Percentiles rank a stretch among this genome's conserved stretches.
These are phyloP conservation scores for Cnidoscolus chayamansa DNA, from an alignment of 441 rosid species.

Conservation along the genomic window DNA sequence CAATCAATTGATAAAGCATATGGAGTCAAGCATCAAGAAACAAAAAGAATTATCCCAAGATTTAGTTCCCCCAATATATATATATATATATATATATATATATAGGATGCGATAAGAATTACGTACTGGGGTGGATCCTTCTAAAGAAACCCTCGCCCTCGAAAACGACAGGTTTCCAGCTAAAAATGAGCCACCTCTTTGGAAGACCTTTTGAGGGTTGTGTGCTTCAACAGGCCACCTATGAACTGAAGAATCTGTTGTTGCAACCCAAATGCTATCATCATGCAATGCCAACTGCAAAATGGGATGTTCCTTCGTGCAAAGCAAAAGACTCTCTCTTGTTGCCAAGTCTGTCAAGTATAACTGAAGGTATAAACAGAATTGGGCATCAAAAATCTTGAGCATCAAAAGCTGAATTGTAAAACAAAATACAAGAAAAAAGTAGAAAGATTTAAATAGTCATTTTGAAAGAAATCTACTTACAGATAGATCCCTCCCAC, in stretches of 20 bases:
- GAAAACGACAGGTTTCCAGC: slow-evolving; percentile 98
- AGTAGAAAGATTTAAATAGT: background rate
- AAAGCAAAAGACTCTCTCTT: slow-evolving; percentile 91
- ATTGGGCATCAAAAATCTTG: slow-evolving; percentile 19
- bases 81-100: background rate
- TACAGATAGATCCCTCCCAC: slow-evolving; percentile 97
- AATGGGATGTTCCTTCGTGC: slow-evolving; percentile 87
- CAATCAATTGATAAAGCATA: background rate
- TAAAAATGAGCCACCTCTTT: slow-evolving; percentile 88
- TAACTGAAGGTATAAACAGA: slow-evolving; percentile 48
- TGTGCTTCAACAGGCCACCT: slow-evolving; percentile 94
- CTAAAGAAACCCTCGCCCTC: slow-evolving; percentile 95
- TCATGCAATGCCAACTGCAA: slow-evolving; percentile 87
- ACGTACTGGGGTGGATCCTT: slow-evolving; percentile 93
- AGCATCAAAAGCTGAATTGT: slow-evolving; percentile 7
- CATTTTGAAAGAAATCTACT: slow-evolving; percentile 38
- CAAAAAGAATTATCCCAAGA: background rate
- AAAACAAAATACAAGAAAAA: background rate
- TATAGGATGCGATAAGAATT: slow-evolving; percentile 7
- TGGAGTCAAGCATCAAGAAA: background rate
- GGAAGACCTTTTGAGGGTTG: slow-evolving; percentile 83
- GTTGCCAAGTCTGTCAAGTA: slow-evolving; percentile 97
- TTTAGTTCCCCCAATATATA: background rate
- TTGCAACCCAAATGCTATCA: slow-evolving; percentile 89
- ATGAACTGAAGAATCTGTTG: slow-evolving; percentile 86